Percentiles rank a stretch among this genome's conserved stretches.
Conservation (phyloP, 1,139 yeast species). For the Pichia kudriavzevii region DNA sequence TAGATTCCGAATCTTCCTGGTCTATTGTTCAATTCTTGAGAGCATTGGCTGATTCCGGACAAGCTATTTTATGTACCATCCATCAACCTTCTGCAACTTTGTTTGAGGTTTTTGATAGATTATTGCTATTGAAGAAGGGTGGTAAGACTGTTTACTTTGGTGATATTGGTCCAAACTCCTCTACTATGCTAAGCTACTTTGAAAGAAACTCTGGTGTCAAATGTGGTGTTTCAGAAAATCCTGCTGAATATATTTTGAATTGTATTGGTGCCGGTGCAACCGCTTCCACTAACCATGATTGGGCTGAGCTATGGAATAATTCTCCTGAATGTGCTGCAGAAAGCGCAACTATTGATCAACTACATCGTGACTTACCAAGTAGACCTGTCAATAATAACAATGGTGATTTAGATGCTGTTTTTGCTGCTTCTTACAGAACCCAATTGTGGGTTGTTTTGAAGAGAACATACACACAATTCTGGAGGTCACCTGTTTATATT, state of each 20-base stretch:
- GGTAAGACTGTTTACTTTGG: conserved; percentile 56
- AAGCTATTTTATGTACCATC: conserved; percentile 45
- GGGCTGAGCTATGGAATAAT: conserved; percentile 27
- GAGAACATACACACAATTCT: conserved; percentile 38
- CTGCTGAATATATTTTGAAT: conserved; percentile 30
- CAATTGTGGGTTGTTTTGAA: conserved; percentile 35
- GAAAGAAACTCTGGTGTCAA: conserved; percentile 20
- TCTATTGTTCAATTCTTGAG: conserved; percentile 39
- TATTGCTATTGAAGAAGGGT: conserved; percentile 36
- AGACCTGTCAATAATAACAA: conserved; percentile 27
- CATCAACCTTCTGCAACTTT: conserved; percentile 53
- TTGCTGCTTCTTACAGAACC: conserved; percentile 31
- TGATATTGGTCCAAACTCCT: conserved; percentile 45
- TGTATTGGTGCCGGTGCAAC: conserved; percentile 58
- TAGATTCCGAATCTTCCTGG: conserved; percentile 48
- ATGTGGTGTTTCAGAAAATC: conserved; percentile 25
- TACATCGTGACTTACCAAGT: conserved; percentile 18
- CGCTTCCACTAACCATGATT: conserved; percentile 35
- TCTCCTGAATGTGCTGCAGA: conserved; percentile 12
- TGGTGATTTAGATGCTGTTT: conserved; percentile 28
- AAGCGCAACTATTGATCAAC: conserved; percentile 20
- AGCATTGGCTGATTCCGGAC: conserved; percentile 40
- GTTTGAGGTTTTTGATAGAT: conserved; percentile 40
- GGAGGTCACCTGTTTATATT: conserved; percentile 43
- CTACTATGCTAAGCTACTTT: conserved; percentile 39